A percentile compares a stretch with the other conserved stretches of the same genome.
Conservation (phyloP, 1,284 basidiomycete species). For the Boletellus deceptivus region DNA sequence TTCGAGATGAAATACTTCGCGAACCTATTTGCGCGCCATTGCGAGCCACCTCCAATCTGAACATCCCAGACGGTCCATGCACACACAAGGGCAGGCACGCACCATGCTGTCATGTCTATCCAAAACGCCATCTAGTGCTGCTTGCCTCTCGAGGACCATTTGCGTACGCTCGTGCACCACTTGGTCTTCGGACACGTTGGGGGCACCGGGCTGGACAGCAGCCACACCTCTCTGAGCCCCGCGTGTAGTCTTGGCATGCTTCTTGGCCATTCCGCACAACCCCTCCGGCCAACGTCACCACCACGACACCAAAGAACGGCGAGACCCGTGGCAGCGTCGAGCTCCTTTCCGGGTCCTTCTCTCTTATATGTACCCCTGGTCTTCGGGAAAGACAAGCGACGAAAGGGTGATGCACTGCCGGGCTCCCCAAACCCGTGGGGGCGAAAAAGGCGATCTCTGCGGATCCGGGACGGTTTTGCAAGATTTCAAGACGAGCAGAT, state of each 20-base stretch:
- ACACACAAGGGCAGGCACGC: conserved; percentile 31
- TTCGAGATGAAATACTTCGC: conserved; percentile 85
- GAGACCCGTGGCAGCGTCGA: not conserved
- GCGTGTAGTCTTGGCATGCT: conserved; percentile 8
- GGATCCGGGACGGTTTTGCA: conserved; percentile 56
- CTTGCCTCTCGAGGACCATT: conserved; percentile 57
- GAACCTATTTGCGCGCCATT: conserved; percentile 45
- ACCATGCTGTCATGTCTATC: conserved; percentile 76
- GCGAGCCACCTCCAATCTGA: not conserved
- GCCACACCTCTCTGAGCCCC: not conserved
- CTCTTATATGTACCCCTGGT: not conserved
- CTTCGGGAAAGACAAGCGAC: not conserved
- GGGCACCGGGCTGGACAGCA: conserved; percentile 9
- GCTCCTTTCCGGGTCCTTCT: not conserved
- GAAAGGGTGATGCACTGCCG: conserved; percentile 1
- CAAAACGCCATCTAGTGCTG: conserved; percentile 55
- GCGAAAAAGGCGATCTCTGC: conserved; percentile 46
- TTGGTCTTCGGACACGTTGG: conserved; percentile 22
- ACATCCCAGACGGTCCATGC: not conserved
- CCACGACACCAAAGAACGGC: not conserved
- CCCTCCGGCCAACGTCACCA: conserved; percentile 7
- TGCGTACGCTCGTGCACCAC: conserved; percentile 40
- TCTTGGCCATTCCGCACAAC: conserved; percentile 19
- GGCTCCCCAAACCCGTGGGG: not conserved
- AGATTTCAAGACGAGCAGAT: conserved; percentile 46